Evolutionary conservation across 1,284 basidiomycete species (phyloP), one percentile per base, ranked within the genome.

Genomic region (Violaceomyces palustris): DNA sequence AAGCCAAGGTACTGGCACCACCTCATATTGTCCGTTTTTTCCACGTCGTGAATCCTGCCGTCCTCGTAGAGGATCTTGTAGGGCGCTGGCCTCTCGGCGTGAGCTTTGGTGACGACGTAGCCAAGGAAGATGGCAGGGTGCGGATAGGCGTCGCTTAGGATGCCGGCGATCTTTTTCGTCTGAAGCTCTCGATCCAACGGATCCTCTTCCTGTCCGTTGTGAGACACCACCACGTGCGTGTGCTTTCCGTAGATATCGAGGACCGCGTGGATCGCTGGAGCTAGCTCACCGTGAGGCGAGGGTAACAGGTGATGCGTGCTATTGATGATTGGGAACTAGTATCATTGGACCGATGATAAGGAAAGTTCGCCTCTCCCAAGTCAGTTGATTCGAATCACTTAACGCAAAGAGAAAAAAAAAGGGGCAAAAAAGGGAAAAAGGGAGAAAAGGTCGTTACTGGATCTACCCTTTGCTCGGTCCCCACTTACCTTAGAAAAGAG

Each of bases 141-240:
- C 23, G 87, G 86, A 57, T 84, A 83, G 3, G 83, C 78, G 18
- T 78, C 79, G 0, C 81, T 75, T 81, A 93, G 86, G 39, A 94
- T 84, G 22, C 83, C 77, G 1, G 86, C 91, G 31, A 94, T 77
- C 64, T 86, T 86, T 25, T 73, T 84, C 34, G 87, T 87, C 70
- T 96, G 91, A 31, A 94, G 75, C 72, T 92, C 86, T 55, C 91
- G 82, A 73, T 94, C 91, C 15, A 90, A 74, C 0, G 85, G 81
- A 39, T 90, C 88, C 71, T 93, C 87, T 79, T 93, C 69, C 80
- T 96, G 91, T 2, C 91, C 91, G 67, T 96, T 94, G 67, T 96
- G 91, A 0, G 87, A 82, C 1, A 93, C 86, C 17, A 93, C 77
- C 0, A 92, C 87, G 12, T 85, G 84, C 18, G 93, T 82, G 39